Base-by-base conservation (phyloP, 2,329 filamentous ascomycete genomes). In the Coniosporium tulheliwenetii region DNA sequence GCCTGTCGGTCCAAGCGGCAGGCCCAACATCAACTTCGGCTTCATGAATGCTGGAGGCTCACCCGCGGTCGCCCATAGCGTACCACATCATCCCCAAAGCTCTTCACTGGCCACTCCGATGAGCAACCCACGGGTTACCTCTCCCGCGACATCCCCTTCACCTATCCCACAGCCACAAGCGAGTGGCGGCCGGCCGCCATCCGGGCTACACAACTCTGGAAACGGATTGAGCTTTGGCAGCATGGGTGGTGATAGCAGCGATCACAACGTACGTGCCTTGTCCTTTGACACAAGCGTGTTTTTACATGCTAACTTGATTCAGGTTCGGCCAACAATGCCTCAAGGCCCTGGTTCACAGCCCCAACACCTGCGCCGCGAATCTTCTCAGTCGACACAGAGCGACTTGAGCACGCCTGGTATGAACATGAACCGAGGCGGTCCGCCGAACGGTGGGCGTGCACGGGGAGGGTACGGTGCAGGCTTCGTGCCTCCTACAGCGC, bases 101-200 rank as follows among this genome's bases (percentile, higher is more conserved):
- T 62, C 67, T 38, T 67, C 62, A 38, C 60, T 73, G 43, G 77
- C 55, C 61, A 71, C 60, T 53, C 71, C 67, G 41, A 45, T 45
- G 56, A 67, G 62, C 43, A 79, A 83, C 55, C 81, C 81, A 46
- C 77, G 83, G 52, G 74, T 89, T 39, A 78, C 79, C 38, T 93
- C 87, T 37, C 91, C 91, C 5, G 79, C 83, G 38, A 80, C 82
- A 50, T 95, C 89, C 37, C 91, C 91, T 3, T 89, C 85, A 35
- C 91, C 91, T 4, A 96, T 96, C 51, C 89, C 91, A 30, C 84
- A 89, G 61, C 85, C 86, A 39, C 76, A 81, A 41, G 83, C 79
- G 54, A 91, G 86, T 54, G 85, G 86, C 51, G 85, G 79, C 41
- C 69, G 85, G 53, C 87, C 87, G 50, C 85, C 86, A 36, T 81